Evolutionary conservation across 1,284 basidiomycete genomes (phyloP).

Genomic region (Cerrena zonata): DNA sequence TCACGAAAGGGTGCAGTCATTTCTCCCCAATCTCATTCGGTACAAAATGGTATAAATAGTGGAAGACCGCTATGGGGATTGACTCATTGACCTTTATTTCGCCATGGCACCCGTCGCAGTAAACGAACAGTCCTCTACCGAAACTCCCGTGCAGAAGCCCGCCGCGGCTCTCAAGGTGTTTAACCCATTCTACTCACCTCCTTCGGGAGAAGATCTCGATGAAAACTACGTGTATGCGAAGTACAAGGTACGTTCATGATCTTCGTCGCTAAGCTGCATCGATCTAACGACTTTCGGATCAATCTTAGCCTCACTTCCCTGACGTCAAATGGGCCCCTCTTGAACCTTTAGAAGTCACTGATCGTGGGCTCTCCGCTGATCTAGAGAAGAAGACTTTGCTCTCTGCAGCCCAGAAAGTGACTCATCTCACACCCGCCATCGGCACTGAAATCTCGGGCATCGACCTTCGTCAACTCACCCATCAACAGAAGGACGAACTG

Average conservation of each 20-base stretch:
- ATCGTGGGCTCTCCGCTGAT: conserved; percentile 60
- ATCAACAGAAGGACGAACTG: conserved; percentile 65
- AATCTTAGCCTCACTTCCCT: conserved; percentile 56
- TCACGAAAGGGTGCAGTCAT: conserved; percentile 6
- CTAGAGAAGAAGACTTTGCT: conserved; percentile 53
- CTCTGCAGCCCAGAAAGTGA: conserved; percentile 52
- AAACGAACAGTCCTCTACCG: conserved; percentile 20
- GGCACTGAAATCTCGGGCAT: conserved; percentile 62
- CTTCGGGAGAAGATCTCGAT: conserved; percentile 44
- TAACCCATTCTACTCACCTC: conserved; percentile 67
- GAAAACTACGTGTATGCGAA: conserved; percentile 48
- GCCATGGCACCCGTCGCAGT: conserved; percentile 44
- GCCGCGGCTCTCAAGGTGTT: conserved; percentile 19
- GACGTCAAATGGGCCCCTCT: conserved; percentile 61
- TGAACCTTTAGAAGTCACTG: conserved; percentile 50
- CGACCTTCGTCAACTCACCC: conserved; percentile 55
- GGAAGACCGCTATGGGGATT: neutral
- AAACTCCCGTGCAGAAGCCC: conserved; percentile 1
- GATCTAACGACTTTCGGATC: conserved; percentile 4
- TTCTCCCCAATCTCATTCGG: neutral
- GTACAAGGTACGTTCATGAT: conserved; percentile 45
- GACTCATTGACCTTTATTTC: neutral
- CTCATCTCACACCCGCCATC: conserved; percentile 56
- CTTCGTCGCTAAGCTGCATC: neutral
- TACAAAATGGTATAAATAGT: conserved; percentile 8